Percentiles rank a stretch among this genome's conserved stretches.
phyloP scores from a whole-genome alignment of 345 rosid species.

The Hirschfeldia incana region DNA sequence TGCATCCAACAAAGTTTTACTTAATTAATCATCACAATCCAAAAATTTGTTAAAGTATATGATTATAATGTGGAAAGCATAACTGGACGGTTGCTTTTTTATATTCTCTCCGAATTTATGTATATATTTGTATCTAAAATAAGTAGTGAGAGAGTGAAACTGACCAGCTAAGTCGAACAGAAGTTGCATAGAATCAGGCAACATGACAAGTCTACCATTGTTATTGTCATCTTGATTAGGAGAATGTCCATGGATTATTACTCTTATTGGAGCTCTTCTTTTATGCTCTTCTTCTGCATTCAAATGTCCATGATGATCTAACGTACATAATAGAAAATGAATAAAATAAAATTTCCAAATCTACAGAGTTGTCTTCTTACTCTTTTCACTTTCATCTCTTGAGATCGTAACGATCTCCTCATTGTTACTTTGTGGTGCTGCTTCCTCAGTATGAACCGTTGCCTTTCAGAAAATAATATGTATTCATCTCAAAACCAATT shows the following conservation, averaged over 20 bases:
- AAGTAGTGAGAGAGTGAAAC: slow-evolving; percentile 8
- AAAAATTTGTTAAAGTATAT: neutral
- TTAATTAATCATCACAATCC: neutral
- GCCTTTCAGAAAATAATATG: slow-evolving; percentile 44
- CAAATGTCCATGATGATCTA: neutral
- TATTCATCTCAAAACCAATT: slow-evolving; percentile 11
- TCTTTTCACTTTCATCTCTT: slow-evolving; percentile 46
- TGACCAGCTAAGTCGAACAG: slow-evolving; percentile 78
- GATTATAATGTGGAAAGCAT: neutral
- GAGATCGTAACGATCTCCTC: slow-evolving; percentile 38
- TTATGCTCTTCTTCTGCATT: slow-evolving; percentile 48
- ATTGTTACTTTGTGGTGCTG: slow-evolving; percentile 21
- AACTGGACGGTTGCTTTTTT: neutral
- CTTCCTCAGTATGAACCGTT: slow-evolving; percentile 46
- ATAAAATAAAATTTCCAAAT: neutral
- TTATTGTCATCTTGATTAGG: slow-evolving; percentile 46
- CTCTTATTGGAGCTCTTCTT: slow-evolving; percentile 47
- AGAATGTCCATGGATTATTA: slow-evolving; percentile 70
- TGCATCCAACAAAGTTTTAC: slow-evolving; percentile 39
- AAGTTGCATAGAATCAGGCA: slow-evolving; percentile 70
- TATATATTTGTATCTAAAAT: too few relatives aligned
- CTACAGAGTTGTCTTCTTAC: slow-evolving; percentile 43
- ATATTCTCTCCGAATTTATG: too few relatives aligned
- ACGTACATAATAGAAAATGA: neutral
- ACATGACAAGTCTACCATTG: slow-evolving; percentile 64